phyloP scores from a whole-genome alignment of 305 asterid species.

The Caryopteris hybrid region DNA sequence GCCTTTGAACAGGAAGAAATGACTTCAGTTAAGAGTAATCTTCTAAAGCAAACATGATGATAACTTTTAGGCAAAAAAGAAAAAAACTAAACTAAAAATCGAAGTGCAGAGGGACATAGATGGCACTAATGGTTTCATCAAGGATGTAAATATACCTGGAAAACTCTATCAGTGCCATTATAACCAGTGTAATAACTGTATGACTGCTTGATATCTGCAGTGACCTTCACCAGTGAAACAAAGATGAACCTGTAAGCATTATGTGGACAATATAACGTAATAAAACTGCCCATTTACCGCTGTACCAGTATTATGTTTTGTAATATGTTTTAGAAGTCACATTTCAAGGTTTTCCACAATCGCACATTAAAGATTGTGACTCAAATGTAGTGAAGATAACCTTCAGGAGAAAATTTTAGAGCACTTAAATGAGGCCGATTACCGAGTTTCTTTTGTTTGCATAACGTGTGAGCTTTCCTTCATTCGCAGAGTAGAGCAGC shows the following conservation, averaged over 20 bases:
- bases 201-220: constrained; percentile 42
- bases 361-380: not conserved
- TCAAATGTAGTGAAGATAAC: constrained; percentile 3
- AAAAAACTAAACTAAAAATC: not conserved
- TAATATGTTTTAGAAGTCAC: not conserved
- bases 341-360: constrained; percentile 1
- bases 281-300: constrained; percentile 12
- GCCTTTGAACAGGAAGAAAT: constrained; percentile 47
- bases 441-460: constrained; percentile 44
- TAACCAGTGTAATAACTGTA: constrained; percentile 61
- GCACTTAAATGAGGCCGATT: constrained; percentile 7
- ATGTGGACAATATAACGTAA: constrained; percentile 12
- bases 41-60: constrained; percentile 13
- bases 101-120: constrained; percentile 11
- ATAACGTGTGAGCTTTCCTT: constrained; percentile 43
- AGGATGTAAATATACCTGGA: constrained; percentile 43
- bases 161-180: constrained; percentile 58
- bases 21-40: constrained; percentile 11
- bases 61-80: constrained; percentile 1
- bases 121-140: not conserved
- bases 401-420: constrained; percentile 3
- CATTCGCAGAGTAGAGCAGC: constrained; percentile 39
- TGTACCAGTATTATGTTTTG: not conserved
- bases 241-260: constrained; percentile 26
- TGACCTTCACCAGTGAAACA: constrained; percentile 39